Base-by-base conservation (phyloP, 2,329 filamentous ascomycete species). In the Fusarium nanum region DNA sequence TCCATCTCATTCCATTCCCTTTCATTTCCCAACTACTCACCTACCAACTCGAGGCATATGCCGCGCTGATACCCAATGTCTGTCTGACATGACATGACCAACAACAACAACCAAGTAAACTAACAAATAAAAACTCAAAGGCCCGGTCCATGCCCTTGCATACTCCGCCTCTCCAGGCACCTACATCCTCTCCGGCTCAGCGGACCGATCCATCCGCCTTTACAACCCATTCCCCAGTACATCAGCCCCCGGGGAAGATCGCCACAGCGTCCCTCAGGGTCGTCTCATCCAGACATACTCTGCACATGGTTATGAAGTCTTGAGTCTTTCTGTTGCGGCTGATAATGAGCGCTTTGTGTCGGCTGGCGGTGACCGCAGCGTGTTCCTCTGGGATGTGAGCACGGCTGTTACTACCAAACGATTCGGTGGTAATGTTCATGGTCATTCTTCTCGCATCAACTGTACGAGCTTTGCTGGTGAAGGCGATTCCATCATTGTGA, bases 321-420 rank as follows among this genome's bases (percentile, higher is more conserved):
- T 98, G 64, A 92, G 93, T 71, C 85, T 99, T 41, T 85, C 88
- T 55, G 91, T 98, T 52, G 83, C 88, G 10, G 77, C 83, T 25
- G 91, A 93, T 82, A 99, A 99, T 80, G 88, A 93, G 71, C 89
- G 89, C 45, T 98, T 99, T 79, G 91, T 90, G 12, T 94, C 91
- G n/a, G 88, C 89, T 2, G 96, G 96, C 72, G 96, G 96, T 63
- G 96, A 99, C 82, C 92, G 95, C 73, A 86, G 88, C 66, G 93
- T 97, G 0, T 98, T 98, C 77, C 85, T 98, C 7, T 98, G 96
- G 96, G 96, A 99, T 80, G 96, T 98, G 0, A 86, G 91, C 48
- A 92, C 90, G 5, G 93, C 92, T 20, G 86, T 88, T 73, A 97
- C 95, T 6, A 83, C 92, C 27, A 87, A 93, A 23, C 87, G 96